phyloP scores from a whole-genome alignment of 495 filamentous ascomycete species.

The Extremus antarcticus region DNA sequence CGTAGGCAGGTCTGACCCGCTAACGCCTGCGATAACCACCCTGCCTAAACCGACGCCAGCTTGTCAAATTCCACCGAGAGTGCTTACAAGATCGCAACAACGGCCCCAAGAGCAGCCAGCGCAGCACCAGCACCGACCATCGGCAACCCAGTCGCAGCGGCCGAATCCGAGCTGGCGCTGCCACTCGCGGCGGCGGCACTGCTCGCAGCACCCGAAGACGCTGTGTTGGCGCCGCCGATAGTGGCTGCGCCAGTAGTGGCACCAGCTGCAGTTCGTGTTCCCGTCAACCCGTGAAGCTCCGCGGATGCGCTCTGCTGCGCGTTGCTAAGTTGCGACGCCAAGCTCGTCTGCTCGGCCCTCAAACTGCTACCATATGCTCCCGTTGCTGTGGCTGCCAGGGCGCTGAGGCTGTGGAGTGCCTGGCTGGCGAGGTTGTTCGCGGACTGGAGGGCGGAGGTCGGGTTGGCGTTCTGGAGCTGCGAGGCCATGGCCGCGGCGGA shows the following conservation, averaged over 20 bases:
- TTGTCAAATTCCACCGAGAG: too few relatives aligned
- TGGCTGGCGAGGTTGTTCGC: neutral
- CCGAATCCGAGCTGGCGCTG: neutral
- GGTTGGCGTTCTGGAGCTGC: neutral
- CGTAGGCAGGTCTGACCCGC: too few relatives aligned
- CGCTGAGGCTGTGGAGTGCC: neutral
- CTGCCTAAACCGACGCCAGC: too few relatives aligned
- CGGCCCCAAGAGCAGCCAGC: neutral
- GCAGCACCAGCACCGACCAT: neutral
- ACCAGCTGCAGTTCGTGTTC: neutral
- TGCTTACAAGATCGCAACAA: neutral
- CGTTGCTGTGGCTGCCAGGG: neutral
- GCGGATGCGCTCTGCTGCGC: neutral
- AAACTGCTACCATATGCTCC: neutral
- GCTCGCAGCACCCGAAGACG: neutral
- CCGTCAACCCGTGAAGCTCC: neutral
- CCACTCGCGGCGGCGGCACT: neutral
- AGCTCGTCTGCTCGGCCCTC: neutral
- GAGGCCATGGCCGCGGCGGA: neutral
- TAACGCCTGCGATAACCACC: too few relatives aligned
- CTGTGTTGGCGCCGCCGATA: neutral
- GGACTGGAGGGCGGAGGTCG: neutral
- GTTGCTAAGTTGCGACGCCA: neutral
- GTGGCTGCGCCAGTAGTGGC: neutral
- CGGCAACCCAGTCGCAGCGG: neutral